Evolutionary conservation across 164 flowering plant genomes (phyloP).

Genomic region (Platanus orientalis): DNA sequence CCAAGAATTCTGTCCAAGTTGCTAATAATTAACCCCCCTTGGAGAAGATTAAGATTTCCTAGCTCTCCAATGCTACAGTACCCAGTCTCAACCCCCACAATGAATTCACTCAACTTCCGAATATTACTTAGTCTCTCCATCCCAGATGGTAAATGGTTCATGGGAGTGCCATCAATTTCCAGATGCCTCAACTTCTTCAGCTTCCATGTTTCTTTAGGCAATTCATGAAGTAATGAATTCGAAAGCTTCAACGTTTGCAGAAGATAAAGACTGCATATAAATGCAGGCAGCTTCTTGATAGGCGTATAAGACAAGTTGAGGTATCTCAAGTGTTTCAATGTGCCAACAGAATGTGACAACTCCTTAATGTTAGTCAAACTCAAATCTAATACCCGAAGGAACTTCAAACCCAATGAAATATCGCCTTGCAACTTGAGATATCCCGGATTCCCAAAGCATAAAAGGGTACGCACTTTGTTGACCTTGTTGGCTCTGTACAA

Average conservation of each 20-base stretch:
- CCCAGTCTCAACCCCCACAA: too few relatives aligned
- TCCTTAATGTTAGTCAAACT: neutral
- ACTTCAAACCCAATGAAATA: neutral
- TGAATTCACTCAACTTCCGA: neutral
- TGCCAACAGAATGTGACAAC: neutral
- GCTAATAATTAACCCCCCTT: neutral
- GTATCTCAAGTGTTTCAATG: too few relatives aligned
- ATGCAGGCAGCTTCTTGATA: neutral
- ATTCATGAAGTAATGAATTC: neutral
- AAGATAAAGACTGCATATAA: neutral
- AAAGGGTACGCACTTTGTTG: neutral
- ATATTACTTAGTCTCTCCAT: neutral
- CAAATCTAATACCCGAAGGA: neutral
- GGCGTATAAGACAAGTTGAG: neutral
- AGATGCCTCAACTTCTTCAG: neutral
- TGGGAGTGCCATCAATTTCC: neutral
- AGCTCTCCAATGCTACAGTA: too few relatives aligned
- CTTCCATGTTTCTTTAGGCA: neutral
- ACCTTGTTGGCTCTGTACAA: neutral
- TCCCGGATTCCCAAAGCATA: neutral
- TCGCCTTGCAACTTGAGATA: neutral
- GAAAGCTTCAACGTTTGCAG: neutral
- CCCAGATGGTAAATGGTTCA: neutral
- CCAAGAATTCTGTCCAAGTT: neutral
- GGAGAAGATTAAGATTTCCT: too few relatives aligned